Evolutionary conservation across 1,284 basidiomycete genomes (phyloP).

Genomic region (Ceraceosorus guamensis): DNA sequence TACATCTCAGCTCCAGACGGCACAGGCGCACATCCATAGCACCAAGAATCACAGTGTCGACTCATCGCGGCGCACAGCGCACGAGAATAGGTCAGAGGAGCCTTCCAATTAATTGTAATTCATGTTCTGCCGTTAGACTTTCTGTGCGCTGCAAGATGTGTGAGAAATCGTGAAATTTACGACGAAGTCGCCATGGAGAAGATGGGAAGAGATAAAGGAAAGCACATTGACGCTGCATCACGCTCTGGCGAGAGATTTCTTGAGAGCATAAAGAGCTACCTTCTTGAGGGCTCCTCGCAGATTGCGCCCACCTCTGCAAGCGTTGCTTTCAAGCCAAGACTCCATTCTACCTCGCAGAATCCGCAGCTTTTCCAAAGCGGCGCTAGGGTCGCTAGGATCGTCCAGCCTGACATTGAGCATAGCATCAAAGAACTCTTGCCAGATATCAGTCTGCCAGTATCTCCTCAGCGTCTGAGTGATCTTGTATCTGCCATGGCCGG

Average conservation of each 20-base stretch:
- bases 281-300: slow-evolving; percentile 43
- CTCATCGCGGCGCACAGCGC: too few species aligned
- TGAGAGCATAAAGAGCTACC: slow-evolving; percentile 43
- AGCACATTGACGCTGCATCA: too few species aligned
- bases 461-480: slow-evolving; percentile 69
- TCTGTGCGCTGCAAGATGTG: too few species aligned
- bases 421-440: slow-evolving; percentile 75
- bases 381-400: slow-evolving; percentile 15
- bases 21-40: too few species aligned
- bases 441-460: slow-evolving; percentile 89
- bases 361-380: slow-evolving; percentile 56
- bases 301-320: slow-evolving; percentile 64
- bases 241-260: slow-evolving; percentile 7
- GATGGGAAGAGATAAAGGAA: too few species aligned
- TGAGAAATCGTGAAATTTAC: too few species aligned
- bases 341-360: slow-evolving; percentile 73
- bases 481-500: slow-evolving; percentile 8
- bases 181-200: too few species aligned
- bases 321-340: slow-evolving; percentile 63
- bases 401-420: slow-evolving; percentile 60
- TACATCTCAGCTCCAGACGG: too few species aligned
- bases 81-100: too few species aligned
- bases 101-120: too few species aligned
- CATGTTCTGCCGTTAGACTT: too few species aligned
- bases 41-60: too few species aligned